These are phyloP conservation scores for Rhodotorula sp. DNA, from an alignment of 1,284 basidiomycete species.

Conservation along the genomic window DNA sequence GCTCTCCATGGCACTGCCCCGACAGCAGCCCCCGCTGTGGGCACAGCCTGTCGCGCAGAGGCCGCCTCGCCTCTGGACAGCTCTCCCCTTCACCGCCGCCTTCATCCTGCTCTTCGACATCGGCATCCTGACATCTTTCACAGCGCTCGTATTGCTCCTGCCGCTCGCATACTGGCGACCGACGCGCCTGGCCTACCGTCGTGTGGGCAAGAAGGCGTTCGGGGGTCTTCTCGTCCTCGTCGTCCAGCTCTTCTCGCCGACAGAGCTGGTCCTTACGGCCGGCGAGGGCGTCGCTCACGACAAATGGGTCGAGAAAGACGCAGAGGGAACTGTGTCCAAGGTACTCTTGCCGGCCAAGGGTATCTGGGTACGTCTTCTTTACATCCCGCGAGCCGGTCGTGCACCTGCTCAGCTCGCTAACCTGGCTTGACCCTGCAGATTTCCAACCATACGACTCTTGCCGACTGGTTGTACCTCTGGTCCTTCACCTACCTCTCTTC, in stretches of 20 bases:
- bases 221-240: constrained; percentile 18
- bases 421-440: constrained; percentile 5
- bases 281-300: constrained; percentile 52
- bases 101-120: constrained; percentile 29
- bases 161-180: constrained; percentile 5
- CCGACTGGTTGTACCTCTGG: constrained; percentile 42
- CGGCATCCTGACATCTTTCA: constrained; percentile 23
- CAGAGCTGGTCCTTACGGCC: constrained; percentile 46
- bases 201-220: constrained; percentile 26
- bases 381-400: too few species aligned
- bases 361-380: constrained; percentile 55
- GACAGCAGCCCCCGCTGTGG: constrained; percentile 10
- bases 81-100: not conserved
- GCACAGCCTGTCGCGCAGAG: constrained; percentile 14
- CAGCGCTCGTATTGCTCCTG: constrained; percentile 19
- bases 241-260: constrained; percentile 21
- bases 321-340: constrained; percentile 59
- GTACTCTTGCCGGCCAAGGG: constrained; percentile 71
- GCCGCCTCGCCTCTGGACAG: not conserved
- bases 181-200: not conserved
- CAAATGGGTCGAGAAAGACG: constrained; percentile 56
- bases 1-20: not conserved
- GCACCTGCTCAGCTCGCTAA: constrained; percentile 67
- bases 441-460: constrained; percentile 39
- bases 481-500: constrained; percentile 39